Base-by-base conservation (phyloP, 169 alveolate genomes). In the Plasmodium blacklocki region DNA sequence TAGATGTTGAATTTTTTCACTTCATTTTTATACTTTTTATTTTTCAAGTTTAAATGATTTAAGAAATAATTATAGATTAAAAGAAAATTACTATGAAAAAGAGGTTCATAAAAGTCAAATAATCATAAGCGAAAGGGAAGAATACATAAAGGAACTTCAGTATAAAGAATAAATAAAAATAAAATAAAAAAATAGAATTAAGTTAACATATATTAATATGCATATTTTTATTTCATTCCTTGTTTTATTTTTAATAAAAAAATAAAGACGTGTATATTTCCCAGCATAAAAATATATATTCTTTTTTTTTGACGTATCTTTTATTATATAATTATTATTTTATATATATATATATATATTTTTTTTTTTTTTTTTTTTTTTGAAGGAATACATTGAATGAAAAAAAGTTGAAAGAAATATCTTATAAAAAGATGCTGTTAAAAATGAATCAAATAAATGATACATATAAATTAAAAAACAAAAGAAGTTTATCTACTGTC, bases 361-460 rank as follows among this genome's bases (percentile, higher is more conserved):
- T 49, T 74, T 29, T 74, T 43, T 59, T 43, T 75, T 23, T 76
- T 76, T 76, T 76, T 62, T 11, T 19, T 15, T 32, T 26, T 26
- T 19, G 26, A 54, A 80, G 90, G 75, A 68, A 15, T 47, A 72
- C 90, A 50, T 39, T 80, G 59, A 71, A 80, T n/a, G 90, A 80
- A 39, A 80, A 80, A 39, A 80, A 80, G 23, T 26, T 72, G 59
- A 80, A 80, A 49, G 90, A 80, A 60, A 63, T 80, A 50, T 67
- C 90, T 45, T 80, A 80, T 58, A 80, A 80, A 39, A 80, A 80
- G 72, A 67, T 80, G 90, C 23, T 80, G 32, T 71, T 80, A 54
- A 80, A 80, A 80, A 80, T 80, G 90, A 80, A 80, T 68, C 90
- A 80, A 67, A 67, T 80, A 80, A 80, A 80, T 47, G 90, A 80